Percentiles rank a stretch among this genome's conserved stretches.
Conservation (phyloP, 75 land plant genomes). For the Pinus tabuliformis region DNA sequence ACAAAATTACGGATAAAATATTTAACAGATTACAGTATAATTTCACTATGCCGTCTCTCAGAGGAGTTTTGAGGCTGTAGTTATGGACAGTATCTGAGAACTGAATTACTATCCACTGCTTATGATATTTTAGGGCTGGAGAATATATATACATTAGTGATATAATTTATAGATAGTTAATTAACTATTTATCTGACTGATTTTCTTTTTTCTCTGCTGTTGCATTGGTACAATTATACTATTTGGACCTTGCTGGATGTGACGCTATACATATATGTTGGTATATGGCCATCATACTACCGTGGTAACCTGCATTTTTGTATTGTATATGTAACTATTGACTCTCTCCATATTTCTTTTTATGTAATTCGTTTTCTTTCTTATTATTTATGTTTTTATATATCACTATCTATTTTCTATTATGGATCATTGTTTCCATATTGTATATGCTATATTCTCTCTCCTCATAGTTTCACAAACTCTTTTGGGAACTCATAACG, state of each 20-base stretch:
- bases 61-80: no score
- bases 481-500: slow-evolving; percentile 46
- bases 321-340: slow-evolving; percentile 8
- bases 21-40: background rate
- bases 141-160: background rate
- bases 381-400: slow-evolving; percentile 2
- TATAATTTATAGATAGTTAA: background rate
- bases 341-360: background rate
- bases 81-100: background rate
- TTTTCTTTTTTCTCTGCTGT: slow-evolving; percentile 3
- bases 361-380: slow-evolving; percentile 1
- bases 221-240: slow-evolving; percentile 10
- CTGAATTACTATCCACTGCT: background rate
- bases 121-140: background rate
- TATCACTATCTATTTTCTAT: slow-evolving; percentile 3
- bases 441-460: slow-evolving; percentile 24
- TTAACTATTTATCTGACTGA: slow-evolving; percentile 6
- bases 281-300: slow-evolving; percentile 8
- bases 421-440: background rate
- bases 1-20: background rate
- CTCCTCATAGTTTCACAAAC: slow-evolving; percentile 51
- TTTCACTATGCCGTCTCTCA: background rate
- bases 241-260: slow-evolving; percentile 13
- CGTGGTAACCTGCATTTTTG: slow-evolving; percentile 8
- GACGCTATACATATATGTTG: slow-evolving; percentile 14